Conservation (phyloP, 1,284 basidiomycete species). For the Ganoderma resinaceum region DNA sequence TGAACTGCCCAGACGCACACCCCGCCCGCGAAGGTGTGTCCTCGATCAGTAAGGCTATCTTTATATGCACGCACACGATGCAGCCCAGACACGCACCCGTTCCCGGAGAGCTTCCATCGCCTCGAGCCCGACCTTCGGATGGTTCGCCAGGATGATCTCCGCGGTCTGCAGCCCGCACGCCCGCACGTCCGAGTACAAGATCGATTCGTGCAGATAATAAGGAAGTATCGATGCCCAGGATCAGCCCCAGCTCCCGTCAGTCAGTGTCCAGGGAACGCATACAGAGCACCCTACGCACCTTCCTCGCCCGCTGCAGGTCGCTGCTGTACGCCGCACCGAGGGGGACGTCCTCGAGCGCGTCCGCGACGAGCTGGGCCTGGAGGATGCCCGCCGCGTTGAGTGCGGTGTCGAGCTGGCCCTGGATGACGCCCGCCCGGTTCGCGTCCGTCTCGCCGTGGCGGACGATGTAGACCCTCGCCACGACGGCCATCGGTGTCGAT, state of each 20-base stretch:
- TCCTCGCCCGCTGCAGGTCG: conserved; percentile 66
- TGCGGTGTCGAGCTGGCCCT: conserved; percentile 73
- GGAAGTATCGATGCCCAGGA: neutral
- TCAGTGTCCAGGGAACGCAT: too few species aligned
- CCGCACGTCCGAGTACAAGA: neutral
- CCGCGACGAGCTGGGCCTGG: conserved; percentile 63
- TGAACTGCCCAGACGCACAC: conserved; percentile 48
- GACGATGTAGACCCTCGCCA: conserved; percentile 60
- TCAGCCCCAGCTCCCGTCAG: neutral
- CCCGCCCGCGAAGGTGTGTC: neutral
- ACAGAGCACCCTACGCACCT: conserved; percentile 52
- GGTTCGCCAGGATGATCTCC: conserved; percentile 61
- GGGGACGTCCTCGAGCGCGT: conserved; percentile 54
- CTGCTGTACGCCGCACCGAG: conserved; percentile 68
- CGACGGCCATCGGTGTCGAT: conserved; percentile 10
- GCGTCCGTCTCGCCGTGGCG: conserved; percentile 80
- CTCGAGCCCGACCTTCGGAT: conserved; percentile 53
- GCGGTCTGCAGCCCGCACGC: conserved; percentile 61
- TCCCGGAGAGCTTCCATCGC: conserved; percentile 61
- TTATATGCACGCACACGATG: neutral
- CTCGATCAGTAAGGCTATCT: neutral
- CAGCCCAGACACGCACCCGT: conserved; percentile 51
- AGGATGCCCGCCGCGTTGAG: conserved; percentile 64
- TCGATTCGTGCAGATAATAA: neutral
- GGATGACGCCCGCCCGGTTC: conserved; percentile 66